A percentile compares a stretch with the other conserved stretches of the same genome.
Conservation (phyloP, 1,139 yeast species). For the Arxiozyma bovina region DNA sequence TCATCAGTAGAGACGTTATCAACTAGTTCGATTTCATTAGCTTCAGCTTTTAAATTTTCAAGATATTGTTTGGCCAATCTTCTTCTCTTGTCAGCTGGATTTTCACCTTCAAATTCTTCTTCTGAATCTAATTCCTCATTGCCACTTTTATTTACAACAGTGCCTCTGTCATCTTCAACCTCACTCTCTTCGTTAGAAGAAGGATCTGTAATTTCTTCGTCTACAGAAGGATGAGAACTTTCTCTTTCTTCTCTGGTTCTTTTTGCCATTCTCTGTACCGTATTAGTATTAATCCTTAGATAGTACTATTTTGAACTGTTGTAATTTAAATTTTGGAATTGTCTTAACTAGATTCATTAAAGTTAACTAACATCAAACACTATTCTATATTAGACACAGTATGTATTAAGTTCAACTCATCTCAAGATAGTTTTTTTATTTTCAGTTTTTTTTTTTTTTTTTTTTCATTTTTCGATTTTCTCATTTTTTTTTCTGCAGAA, state of each 20-base stretch:
- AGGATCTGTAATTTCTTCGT: constrained; percentile 31
- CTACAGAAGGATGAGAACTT: constrained; percentile 11
- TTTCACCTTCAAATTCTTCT: constrained; percentile 65
- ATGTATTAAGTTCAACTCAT: constrained; percentile 3
- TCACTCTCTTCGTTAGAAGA: constrained; percentile 30
- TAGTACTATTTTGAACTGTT: too few species aligned
- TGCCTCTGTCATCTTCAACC: constrained; percentile 8
- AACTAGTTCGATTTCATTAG: constrained; percentile 33
- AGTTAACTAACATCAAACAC: neutral
- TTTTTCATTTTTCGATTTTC: neutral
- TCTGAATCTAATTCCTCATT: constrained; percentile 49
- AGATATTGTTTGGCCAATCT: constrained; percentile 88
- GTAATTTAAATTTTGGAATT: too few species aligned
- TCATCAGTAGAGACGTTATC: constrained; percentile 5
- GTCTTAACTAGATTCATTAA: too few species aligned
- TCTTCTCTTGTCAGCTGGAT: constrained; percentile 88
- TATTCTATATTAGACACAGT: neutral
- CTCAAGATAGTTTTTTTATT: neutral
- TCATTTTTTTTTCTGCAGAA: neutral
- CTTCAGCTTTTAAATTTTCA: constrained; percentile 60
- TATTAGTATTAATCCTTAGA: neutral
- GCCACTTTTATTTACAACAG: constrained; percentile 30
- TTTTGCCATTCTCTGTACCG: constrained; percentile 8
- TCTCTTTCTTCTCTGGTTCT: constrained; percentile 21
- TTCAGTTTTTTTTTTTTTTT: neutral